Conservation (phyloP, 1,284 basidiomycete species). For the Boletus mariae region DNA sequence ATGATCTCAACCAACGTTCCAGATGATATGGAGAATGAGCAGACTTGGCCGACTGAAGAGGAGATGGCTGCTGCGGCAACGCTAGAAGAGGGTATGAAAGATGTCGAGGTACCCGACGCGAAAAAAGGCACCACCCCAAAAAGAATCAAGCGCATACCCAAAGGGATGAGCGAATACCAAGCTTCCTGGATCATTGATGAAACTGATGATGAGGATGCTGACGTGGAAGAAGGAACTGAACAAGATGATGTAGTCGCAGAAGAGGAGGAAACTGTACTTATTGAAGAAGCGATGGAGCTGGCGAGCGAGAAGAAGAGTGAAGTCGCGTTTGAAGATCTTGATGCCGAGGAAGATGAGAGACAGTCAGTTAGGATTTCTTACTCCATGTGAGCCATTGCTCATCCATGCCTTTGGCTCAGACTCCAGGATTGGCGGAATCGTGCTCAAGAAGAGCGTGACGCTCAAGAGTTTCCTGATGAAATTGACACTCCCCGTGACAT, state of each 20-base stretch:
- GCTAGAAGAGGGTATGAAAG: conserved; percentile 29
- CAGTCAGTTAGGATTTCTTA: conserved; percentile 52
- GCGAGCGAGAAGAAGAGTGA: conserved; percentile 48
- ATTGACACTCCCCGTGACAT: conserved; percentile 93
- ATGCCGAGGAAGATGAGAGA: conserved; percentile 78
- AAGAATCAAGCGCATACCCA: conserved; percentile 74
- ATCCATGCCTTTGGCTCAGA: conserved; percentile 37
- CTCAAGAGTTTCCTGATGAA: conserved; percentile 91
- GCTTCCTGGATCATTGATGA: conserved; percentile 92
- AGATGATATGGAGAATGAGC: conserved; percentile 89
- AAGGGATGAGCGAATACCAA: conserved; percentile 91
- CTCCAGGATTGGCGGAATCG: conserved; percentile 67
- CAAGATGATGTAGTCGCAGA: conserved; percentile 40
- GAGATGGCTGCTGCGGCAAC: conserved; percentile 64
- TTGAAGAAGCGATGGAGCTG: conserved; percentile 58
- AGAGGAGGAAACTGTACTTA: conserved; percentile 40
- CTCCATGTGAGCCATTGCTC: conserved; percentile 5
- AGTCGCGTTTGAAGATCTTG: conserved; percentile 71
- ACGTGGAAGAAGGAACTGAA: conserved; percentile 29
- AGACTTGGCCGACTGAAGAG: conserved; percentile 99
- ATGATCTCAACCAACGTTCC: conserved; percentile 85
- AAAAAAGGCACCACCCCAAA: conserved; percentile 66
- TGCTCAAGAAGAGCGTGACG: conserved; percentile 70
- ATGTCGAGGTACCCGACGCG: conserved; percentile 56
- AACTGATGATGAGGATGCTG: conserved; percentile 61